A percentile compares a stretch with the other conserved stretches of the same genome.
Conservation (phyloP, 305 asterid genomes). For the Coffea humblotiana region DNA sequence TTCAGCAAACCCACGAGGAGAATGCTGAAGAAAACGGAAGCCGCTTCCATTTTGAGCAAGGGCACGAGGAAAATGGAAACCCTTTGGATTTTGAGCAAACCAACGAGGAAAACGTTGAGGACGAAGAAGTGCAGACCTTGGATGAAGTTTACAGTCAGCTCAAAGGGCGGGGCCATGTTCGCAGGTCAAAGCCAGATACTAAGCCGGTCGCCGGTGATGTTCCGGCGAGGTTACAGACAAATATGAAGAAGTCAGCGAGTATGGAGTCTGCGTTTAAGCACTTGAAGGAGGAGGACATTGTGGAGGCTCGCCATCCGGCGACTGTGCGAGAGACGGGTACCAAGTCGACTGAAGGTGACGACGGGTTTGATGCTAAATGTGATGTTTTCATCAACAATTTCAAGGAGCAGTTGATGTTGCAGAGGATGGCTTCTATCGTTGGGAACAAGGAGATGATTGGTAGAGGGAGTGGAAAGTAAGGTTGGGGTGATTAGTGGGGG, state of each 20-base stretch:
- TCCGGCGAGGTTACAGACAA: constrained; percentile 42
- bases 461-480: constrained; percentile 41
- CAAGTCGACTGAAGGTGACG: constrained; percentile 41
- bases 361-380: constrained; percentile 74
- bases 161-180: constrained; percentile 27
- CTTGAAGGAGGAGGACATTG: constrained; percentile 47
- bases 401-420: constrained; percentile 82
- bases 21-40: not conserved
- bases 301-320: constrained; percentile 72
- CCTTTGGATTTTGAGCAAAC: constrained; percentile 12
- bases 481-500: constrained; percentile 23
- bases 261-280: constrained; percentile 52
- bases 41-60: constrained; percentile 12
- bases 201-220: constrained; percentile 50
- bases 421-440: constrained; percentile 72
- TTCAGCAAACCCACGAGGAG: constrained; percentile 15
- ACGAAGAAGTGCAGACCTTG: constrained; percentile 32
- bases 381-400: constrained; percentile 82
- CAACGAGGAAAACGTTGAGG: constrained; percentile 23
- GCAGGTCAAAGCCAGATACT: constrained; percentile 54
- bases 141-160: constrained; percentile 54
- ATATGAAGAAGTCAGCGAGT: constrained; percentile 71
- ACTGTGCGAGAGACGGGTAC: constrained; percentile 52
- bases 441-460: constrained; percentile 69
- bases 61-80: constrained; percentile 9